Base-by-base conservation (phyloP, 2,329 filamentous ascomycete species). In the Fusarium pseudonygamai region DNA sequence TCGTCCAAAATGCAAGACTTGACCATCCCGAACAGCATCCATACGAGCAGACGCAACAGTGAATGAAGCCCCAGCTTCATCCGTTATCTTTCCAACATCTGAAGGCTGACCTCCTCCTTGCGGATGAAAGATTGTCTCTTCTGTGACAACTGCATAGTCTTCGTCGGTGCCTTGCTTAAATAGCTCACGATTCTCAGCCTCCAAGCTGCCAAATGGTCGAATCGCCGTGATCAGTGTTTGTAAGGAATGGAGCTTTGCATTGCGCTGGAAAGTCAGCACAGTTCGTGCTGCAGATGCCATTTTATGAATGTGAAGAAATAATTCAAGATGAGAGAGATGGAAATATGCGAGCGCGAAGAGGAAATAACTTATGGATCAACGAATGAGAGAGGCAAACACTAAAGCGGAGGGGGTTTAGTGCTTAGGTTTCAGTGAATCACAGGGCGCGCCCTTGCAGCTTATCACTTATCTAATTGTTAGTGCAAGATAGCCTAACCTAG, bases 21-120 rank as follows among this genome's bases (percentile, higher is more conserved):
- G 85, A 1, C 87, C 86, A 30, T 87, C 82, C 24, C 83, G 79
- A 5, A 84, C 79, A 11, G 83, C 82, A 53, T 87, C 87, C 80
- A 85, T 88, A 59, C 91, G 89, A 28, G 90, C 92, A 4, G 87
- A 82, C 7, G 80, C 81, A 14, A 93, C 89, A 26, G 83, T 77
- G 73, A 93, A 91, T 1, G 46, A 64, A 0, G 34, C 53, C 0
- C 75, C 78, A 1, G 52, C 53, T 1, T 71, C 62, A 24, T 75
- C 71, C 1, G 80, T 82, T 70, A 94, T 92, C 45, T 78, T 82
- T 26, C 92, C 92, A 16, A 86, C 84, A 70, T 94, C 92, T 0
- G 88, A 91, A 2, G 92, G 92, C 76, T 94, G 92, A 13, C 92
- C 92, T 67, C 92, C 92, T 26, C 92, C 92, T 80, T 94, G 92